Conservation (phyloP, 2,329 filamentous ascomycete genomes). For the Fonsecaea multimorphosa region DNA sequence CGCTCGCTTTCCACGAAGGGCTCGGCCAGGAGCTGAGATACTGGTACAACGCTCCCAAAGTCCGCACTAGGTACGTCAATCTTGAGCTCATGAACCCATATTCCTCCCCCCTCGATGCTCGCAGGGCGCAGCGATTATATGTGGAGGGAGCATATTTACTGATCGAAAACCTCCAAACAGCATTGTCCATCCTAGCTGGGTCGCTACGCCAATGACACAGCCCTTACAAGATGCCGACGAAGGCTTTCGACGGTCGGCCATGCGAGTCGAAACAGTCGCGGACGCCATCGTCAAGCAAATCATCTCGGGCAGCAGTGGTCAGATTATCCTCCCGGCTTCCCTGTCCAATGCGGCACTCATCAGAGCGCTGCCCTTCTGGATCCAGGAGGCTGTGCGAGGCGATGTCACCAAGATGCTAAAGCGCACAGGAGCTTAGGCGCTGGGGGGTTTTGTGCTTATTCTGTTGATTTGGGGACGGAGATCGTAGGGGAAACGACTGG, state of each 20-base stretch:
- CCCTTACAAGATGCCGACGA: conserved; percentile 59
- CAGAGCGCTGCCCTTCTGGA: background rate
- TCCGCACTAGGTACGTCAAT: conserved; percentile 15
- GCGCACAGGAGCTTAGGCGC: background rate
- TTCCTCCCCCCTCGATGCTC: too few species aligned
- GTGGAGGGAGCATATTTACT: conserved; percentile 62
- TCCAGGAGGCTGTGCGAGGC: background rate
- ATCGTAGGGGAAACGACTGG: too few species aligned
- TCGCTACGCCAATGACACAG: conserved; percentile 19
- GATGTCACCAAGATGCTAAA: background rate
- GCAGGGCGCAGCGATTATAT: conserved; percentile 5
- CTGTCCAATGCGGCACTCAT: background rate
- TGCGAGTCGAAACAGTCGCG: conserved; percentile 58
- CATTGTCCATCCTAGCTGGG: conserved; percentile 22
- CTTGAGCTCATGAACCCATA: background rate
- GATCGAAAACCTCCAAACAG: conserved; percentile 59
- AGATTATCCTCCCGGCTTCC: conserved; percentile 19
- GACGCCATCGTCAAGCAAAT: conserved; percentile 64
- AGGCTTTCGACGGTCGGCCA: conserved; percentile 59
- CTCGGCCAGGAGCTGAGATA: conserved; percentile 8
- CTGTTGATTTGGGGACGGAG: too few species aligned
- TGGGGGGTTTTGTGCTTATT: background rate
- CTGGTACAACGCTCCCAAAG: conserved; percentile 2
- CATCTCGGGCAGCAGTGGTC: conserved; percentile 19
- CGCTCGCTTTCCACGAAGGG: conserved; percentile 71